These are phyloP conservation scores for Beta macrorhiza DNA, from an alignment of 179 eudicot species.

Conservation along the genomic window DNA sequence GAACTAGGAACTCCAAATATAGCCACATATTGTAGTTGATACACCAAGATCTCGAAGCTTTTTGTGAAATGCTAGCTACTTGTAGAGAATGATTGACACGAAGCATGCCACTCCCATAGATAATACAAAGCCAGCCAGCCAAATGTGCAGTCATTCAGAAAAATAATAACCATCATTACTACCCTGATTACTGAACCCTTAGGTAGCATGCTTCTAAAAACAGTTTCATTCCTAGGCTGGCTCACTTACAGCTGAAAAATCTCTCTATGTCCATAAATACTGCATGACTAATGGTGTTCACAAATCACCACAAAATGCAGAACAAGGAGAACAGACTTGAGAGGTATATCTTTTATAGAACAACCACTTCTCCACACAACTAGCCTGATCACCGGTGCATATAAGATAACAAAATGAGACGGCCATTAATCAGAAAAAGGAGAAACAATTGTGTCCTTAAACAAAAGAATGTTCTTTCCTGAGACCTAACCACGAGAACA, in stretches of 20 bases:
- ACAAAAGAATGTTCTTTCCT: not conserved
- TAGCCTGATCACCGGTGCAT: not conserved
- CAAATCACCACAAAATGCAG: not conserved
- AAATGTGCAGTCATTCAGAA: not conserved
- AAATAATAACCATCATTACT: not conserved
- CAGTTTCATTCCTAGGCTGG: not conserved
- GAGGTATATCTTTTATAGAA: not conserved
- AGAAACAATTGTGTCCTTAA: not conserved
- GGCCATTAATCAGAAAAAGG: not conserved
- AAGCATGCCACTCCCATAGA: not conserved
- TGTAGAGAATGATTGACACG: not conserved
- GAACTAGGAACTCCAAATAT: constrained; percentile 11
- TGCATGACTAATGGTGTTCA: not conserved
- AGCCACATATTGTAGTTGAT: not conserved
- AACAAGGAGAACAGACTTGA: not conserved
- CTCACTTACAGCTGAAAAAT: not conserved
- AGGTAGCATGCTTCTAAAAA: not conserved
- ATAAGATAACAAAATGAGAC: not conserved
- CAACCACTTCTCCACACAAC: not conserved
- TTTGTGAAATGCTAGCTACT: not conserved
- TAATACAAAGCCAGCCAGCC: not conserved
- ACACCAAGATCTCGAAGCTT: constrained; percentile 6
- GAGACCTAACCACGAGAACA: not conserved
- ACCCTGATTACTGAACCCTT: constrained; percentile 10
- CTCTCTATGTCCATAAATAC: not conserved